phyloP scores from a whole-genome alignment of 2,329 filamentous ascomycete species.

The Madurella mycetomatis region DNA sequence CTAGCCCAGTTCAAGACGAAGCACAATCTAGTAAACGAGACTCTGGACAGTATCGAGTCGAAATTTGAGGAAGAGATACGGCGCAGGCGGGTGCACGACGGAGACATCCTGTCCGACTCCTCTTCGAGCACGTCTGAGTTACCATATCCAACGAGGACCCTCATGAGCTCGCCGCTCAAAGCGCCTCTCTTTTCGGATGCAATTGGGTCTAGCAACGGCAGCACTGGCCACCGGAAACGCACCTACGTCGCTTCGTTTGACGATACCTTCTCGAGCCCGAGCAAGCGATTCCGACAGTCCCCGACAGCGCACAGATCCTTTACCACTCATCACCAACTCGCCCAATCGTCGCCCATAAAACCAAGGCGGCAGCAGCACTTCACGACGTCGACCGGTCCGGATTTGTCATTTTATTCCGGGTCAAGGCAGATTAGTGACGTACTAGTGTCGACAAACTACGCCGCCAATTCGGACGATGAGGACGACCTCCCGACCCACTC shows the following conservation, averaged over 20 bases:
- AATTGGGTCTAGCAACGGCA: constrained; percentile 64
- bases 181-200: constrained; percentile 81
- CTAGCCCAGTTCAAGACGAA: constrained; percentile 97
- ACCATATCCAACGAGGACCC: constrained; percentile 60
- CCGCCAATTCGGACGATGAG: constrained; percentile 69
- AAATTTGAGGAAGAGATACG: constrained; percentile 75
- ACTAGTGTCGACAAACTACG: constrained; percentile 55
- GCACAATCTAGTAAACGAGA: constrained; percentile 89
- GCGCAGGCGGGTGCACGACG: constrained; percentile 63
- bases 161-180: constrained; percentile 83
- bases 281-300: constrained; percentile 67
- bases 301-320: constrained; percentile 58
- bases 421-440: constrained; percentile 64
- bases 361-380: constrained; percentile 70
- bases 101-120: constrained; percentile 78
- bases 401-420: constrained; percentile 74
- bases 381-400: constrained; percentile 64
- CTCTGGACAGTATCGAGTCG: constrained; percentile 79
- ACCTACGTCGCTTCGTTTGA: constrained; percentile 59
- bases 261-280: constrained; percentile 49
- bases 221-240: constrained; percentile 61
- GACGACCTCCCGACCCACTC: constrained; percentile 78
- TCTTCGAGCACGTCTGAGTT: constrained; percentile 80
- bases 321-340: constrained; percentile 61
- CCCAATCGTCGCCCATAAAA: constrained; percentile 84